Conservation (phyloP, 2,329 filamentous ascomycete genomes). For the Epichloe aotearoae region DNA sequence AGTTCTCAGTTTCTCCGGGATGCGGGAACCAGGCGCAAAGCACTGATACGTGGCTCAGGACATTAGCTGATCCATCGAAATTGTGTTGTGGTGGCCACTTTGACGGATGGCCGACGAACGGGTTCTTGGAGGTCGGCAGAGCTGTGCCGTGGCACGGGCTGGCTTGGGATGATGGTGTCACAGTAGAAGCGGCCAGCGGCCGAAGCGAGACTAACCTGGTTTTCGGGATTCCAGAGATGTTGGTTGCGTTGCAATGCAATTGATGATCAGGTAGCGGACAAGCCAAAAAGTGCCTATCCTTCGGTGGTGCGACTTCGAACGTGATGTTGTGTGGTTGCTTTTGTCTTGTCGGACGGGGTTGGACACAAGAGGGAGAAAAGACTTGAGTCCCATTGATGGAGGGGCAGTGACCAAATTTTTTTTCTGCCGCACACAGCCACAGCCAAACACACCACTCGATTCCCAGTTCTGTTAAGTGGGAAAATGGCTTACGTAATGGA, state of each 20-base stretch:
- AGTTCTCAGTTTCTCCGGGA: background rate
- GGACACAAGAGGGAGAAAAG: no score
- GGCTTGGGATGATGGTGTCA: conserved; percentile 1
- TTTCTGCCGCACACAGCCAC: background rate
- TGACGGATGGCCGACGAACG: conserved; percentile 6
- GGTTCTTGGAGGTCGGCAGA: conserved; percentile 4
- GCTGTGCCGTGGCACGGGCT: conserved; percentile 3
- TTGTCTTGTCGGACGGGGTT: background rate
- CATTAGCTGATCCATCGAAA: background rate
- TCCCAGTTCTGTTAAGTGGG: no score
- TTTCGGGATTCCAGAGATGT: conserved; percentile 1
- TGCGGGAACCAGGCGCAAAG: background rate
- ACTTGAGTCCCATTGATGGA: background rate
- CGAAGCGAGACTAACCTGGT: conserved; percentile 5
- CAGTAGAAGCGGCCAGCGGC: conserved; percentile 6
- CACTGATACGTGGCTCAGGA: background rate
- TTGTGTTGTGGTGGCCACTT: conserved; percentile 2
- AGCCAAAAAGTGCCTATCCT: background rate
- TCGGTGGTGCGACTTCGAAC: background rate
- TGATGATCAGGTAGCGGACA: background rate
- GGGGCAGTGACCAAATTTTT: conserved; percentile 3
- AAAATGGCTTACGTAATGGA: no score
- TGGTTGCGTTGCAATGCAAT: conserved; percentile 1
- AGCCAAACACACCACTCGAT: background rate
- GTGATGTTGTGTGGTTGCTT: background rate